phyloP scores from a whole-genome alignment of 73 alveolate genomes.

The Paramecium octaurelia region DNA sequence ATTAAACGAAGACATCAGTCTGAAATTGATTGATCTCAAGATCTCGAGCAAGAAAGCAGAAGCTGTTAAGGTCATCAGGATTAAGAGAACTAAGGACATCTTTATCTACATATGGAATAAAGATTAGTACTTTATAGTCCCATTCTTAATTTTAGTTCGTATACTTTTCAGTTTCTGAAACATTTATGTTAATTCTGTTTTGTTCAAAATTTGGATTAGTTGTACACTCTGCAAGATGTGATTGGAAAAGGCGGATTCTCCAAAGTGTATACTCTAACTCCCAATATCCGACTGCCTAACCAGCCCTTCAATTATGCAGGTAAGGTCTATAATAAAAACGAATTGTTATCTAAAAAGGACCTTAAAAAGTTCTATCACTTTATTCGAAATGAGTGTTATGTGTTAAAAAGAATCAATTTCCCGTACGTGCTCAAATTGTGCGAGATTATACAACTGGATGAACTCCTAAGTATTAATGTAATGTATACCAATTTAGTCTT shows the following conservation, averaged over 20 bases:
- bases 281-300: neutral
- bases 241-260: conserved; percentile 42
- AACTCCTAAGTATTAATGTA: neutral
- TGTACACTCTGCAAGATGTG: neutral
- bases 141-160: neutral
- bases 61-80: neutral
- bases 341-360: neutral
- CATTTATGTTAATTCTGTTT: neutral
- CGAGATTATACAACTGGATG: neutral
- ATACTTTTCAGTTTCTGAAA: neutral
- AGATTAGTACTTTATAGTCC: neutral
- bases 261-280: neutral
- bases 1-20: neutral
- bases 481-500: neutral
- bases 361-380: neutral
- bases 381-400: neutral
- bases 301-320: neutral
- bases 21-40: neutral
- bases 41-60: neutral
- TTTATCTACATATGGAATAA: neutral
- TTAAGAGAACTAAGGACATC: neutral
- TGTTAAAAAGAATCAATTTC: neutral
- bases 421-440: neutral
- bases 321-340: neutral
- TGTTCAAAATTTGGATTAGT: neutral